Percentiles rank a stretch among this genome's conserved stretches.
Evolutionary conservation across 345 rosid species (phyloP).

Genomic region (Punica granatum): DNA sequence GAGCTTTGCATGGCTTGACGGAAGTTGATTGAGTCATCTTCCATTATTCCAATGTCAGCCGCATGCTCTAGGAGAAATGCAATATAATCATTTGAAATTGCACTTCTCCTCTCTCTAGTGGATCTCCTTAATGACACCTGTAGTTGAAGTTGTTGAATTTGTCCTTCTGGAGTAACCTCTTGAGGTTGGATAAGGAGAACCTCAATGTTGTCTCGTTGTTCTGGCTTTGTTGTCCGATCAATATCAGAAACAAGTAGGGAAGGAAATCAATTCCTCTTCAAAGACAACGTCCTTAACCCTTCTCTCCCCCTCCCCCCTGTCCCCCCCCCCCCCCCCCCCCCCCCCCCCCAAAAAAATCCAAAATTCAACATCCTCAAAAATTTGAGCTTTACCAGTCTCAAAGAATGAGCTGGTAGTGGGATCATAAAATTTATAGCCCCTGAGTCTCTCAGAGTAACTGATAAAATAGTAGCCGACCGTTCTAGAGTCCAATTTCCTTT

Average conservation of each 20-base stretch:
- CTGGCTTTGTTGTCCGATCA: neutral
- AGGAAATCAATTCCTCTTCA: neutral
- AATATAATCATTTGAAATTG: too few species aligned
- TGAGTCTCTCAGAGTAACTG: too few species aligned
- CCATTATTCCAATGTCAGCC: constrained; percentile 7
- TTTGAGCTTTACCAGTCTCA: neutral
- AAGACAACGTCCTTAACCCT: neutral
- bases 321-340: too few species aligned
- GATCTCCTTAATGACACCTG: constrained; percentile 1
- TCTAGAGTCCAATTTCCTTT: neutral
- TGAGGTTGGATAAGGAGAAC: neutral
- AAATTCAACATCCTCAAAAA: neutral
- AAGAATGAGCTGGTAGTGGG: neutral
- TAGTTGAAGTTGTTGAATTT: neutral
- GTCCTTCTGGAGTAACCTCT: neutral
- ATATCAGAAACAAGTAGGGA: neutral
- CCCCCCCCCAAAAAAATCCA: too few species aligned
- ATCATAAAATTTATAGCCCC: too few species aligned
- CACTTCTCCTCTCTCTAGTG: too few species aligned
- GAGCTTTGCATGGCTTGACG: constrained; percentile 3
- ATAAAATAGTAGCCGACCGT: neutral
- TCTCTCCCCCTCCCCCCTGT: too few species aligned
- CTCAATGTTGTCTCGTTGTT: neutral
- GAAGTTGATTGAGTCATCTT: constrained; percentile 10
- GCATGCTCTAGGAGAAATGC: constrained; percentile 14